phyloP scores from a whole-genome alignment of 1,284 basidiomycete species.

The Chondrostereum purpureum region DNA sequence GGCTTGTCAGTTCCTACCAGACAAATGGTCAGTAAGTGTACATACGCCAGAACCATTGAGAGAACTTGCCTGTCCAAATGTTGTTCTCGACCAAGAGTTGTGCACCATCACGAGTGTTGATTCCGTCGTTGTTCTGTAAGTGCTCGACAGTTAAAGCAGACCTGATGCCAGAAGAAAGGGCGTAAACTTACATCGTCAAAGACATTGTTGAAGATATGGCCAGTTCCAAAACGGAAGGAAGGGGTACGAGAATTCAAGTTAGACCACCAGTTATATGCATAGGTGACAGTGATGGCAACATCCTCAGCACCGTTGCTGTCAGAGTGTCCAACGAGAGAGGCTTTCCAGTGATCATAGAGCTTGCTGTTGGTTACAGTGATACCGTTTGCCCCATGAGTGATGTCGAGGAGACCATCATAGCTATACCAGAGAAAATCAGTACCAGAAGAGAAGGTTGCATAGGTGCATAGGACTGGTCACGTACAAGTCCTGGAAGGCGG shows the following conservation, averaged over 20 bases:
- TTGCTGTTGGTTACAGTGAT: slow-evolving; percentile 33
- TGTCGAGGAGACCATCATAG: slow-evolving; percentile 34
- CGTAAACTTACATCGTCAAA: too few relatives aligned
- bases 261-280: slow-evolving; percentile 32
- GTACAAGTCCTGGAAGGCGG: slow-evolving; percentile 21
- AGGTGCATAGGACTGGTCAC: slow-evolving; percentile 8
- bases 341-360: slow-evolving; percentile 37
- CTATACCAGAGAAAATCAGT: slow-evolving; percentile 19
- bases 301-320: slow-evolving; percentile 33
- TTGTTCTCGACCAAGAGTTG: slow-evolving; percentile 43
- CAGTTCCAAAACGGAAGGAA: slow-evolving; percentile 28
- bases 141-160: neutral
- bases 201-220: slow-evolving; percentile 41
- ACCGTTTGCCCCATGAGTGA: slow-evolving; percentile 33
- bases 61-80: slow-evolving; percentile 29
- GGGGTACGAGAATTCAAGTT: slow-evolving; percentile 33
- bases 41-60: neutral
- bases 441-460: slow-evolving; percentile 2
- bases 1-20: slow-evolving; percentile 27
- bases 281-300: slow-evolving; percentile 27
- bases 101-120: slow-evolving; percentile 43
- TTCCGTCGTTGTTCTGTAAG: slow-evolving; percentile 36
- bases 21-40: neutral
- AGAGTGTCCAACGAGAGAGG: slow-evolving; percentile 26
- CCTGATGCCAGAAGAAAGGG: too few relatives aligned